phyloP scores from a whole-genome alignment of 371 early-diverging fungal genomes.

The Lichtheimia ornata region DNA sequence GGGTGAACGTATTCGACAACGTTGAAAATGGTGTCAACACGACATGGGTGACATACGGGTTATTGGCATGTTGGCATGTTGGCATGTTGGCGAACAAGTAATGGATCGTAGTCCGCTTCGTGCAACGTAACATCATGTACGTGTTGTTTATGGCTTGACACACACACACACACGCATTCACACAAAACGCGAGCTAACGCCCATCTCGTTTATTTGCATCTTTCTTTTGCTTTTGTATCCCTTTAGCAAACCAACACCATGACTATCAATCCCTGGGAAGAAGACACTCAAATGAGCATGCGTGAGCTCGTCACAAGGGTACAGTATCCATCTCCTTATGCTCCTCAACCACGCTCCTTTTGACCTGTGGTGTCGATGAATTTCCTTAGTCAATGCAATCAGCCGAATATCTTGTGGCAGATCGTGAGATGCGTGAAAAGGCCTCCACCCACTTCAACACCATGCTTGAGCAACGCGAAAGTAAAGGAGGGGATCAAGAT shows the following conservation, averaged over 20 bases:
- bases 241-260: background rate
- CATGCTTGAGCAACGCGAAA: constrained; percentile 17
- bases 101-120: constrained; percentile 5
- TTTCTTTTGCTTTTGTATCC: constrained; percentile 3
- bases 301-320: constrained; percentile 15
- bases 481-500: constrained; percentile 8
- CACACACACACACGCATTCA: background rate
- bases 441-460: constrained; percentile 17
- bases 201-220: background rate
- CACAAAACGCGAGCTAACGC: background rate
- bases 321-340: background rate
- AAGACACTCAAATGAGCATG: constrained; percentile 16
- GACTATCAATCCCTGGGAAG: constrained; percentile 15
- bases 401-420: constrained; percentile 11
- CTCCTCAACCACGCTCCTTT: background rate
- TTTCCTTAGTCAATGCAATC: constrained; percentile 19
- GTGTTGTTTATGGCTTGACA: background rate
- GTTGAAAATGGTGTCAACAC: too few relatives aligned
- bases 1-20: too few relatives aligned
- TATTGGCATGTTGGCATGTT: too few relatives aligned
- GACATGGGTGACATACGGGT: too few relatives aligned
- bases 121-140: constrained; percentile 4
- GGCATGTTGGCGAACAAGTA: too few relatives aligned
- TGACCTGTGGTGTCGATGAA: background rate
- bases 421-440: constrained; percentile 10